A percentile compares a stretch with the other conserved stretches of the same genome.
Evolutionary conservation across 2,329 filamentous ascomycete species (phyloP).

Genomic region (Beauveria medogensis): DNA sequence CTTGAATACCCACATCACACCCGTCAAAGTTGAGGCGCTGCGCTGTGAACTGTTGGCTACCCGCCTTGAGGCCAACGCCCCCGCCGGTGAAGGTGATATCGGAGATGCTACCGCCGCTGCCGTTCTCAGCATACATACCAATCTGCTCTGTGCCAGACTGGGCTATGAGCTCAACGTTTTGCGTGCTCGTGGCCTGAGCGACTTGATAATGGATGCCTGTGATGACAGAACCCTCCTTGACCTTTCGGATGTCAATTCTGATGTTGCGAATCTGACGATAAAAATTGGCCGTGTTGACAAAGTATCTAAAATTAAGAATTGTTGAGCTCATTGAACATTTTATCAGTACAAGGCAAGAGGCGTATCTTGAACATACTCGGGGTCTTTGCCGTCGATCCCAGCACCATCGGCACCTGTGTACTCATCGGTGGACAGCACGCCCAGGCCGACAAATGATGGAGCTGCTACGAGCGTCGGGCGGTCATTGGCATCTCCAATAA

Average conservation of each 20-base stretch:
- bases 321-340: too few relatives aligned
- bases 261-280: constrained; percentile 16
- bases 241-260: background rate
- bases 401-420: constrained; percentile 15
- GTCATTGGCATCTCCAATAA: constrained; percentile 30
- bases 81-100: constrained; percentile 56
- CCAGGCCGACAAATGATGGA: constrained; percentile 42
- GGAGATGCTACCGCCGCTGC: constrained; percentile 32
- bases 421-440: constrained; percentile 41
- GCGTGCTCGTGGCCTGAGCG: constrained; percentile 18
- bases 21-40: constrained; percentile 57
- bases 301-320: too few relatives aligned
- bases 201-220: constrained; percentile 18
- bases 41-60: constrained; percentile 60
- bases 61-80: constrained; percentile 35
- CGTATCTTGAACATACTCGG: constrained; percentile 3
- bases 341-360: too few relatives aligned
- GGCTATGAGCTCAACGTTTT: constrained; percentile 15
- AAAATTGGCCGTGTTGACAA: constrained; percentile 11
- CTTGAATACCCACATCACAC: constrained; percentile 50
- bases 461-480: constrained; percentile 45
- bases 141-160: background rate
- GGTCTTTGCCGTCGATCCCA: constrained; percentile 5
- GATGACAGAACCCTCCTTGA: background rate
- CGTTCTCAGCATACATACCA: constrained; percentile 17